Evolutionary conservation across 2,329 filamentous ascomycete genomes (phyloP), one percentile per base, ranked within the genome.

Genomic region (Aaosphaeria arxii): DNA sequence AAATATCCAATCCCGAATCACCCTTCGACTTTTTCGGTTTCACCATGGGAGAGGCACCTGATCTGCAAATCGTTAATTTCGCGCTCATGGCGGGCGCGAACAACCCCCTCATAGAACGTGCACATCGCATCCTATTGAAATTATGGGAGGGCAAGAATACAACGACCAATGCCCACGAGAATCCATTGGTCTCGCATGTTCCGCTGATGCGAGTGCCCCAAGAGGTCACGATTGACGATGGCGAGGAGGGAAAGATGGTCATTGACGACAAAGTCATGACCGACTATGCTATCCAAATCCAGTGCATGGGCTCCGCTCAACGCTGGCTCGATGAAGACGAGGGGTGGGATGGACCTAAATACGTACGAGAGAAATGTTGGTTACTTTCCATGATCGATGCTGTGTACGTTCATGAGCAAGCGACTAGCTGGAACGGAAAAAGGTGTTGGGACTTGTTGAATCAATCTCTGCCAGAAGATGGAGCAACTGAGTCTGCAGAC

Each of bases 271-370:
- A 60, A 46, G 67, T 76, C 52, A 68, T 83, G 56, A 77, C 75
- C 2, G 79, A 84, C 55, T 84, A 83, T 52, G 80, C 82, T 47
- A 76, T 78, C 38, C 80, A 84, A 51, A 79, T 78, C 3, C 79
- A 82, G 50, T 77, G 70, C 3, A 72, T 81, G 52, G 73, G 70
- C 5, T 64, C 78, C 62, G 79, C 77, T 1, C 75, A 81, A 74
- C 73, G 76, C 2, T 72, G 79, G 5, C 57, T 81, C 0, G 80
- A 83, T 50, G 66, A 73, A 3, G 73, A 76, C 30, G 74, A 72
- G 30, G 67, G 61, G 1, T 84, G 80, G 80, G 63, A 83, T 56
- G 80, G 81, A 1, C 79, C 81, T 0, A 61, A 67, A 33, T 83
- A 83, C 52, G 69, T 71, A 2, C 62, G 67, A 2, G 59, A 79